Conservation (phyloP, 1,284 basidiomycete genomes). For the Phellinidium pouzarii region DNA sequence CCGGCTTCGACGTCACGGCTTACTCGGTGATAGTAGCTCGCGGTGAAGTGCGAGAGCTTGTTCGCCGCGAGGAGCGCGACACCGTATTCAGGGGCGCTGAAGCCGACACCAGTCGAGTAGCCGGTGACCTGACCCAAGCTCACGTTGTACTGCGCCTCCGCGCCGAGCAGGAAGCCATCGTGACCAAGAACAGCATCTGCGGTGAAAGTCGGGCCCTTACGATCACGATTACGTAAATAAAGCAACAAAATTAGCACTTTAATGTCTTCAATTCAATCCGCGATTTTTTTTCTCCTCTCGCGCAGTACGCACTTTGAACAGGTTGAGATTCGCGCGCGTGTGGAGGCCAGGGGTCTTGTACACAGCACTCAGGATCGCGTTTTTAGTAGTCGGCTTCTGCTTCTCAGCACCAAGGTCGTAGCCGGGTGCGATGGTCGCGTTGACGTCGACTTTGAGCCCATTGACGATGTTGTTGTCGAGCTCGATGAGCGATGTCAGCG, state of each 20-base stretch:
- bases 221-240: constrained; percentile 7
- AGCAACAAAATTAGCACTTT: too few relatives aligned
- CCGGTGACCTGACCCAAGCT: constrained; percentile 88
- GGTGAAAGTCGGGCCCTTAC: constrained; percentile 87
- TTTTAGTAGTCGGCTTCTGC: constrained; percentile 53
- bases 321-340: constrained; percentile 85
- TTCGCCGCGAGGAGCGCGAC: constrained; percentile 92
- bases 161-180: constrained; percentile 96
- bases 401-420: constrained; percentile 50
- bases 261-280: too few relatives aligned
- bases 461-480: constrained; percentile 97
- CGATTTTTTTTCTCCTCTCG: too few relatives aligned
- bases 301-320: constrained; percentile 89
- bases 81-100: constrained; percentile 95
- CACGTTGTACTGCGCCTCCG: constrained; percentile 95
- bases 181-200: constrained; percentile 94
- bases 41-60: constrained; percentile 92
- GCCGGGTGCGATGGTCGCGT: constrained; percentile 80
- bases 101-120: constrained; percentile 91
- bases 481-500: constrained; percentile 89
- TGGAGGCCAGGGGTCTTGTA: constrained; percentile 98
- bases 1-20: constrained; percentile 93
- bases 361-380: constrained; percentile 74
- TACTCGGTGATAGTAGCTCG: constrained; percentile 99
- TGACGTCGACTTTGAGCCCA: constrained; percentile 94